Evolutionary conservation across 2,329 filamentous ascomycete genomes (phyloP).

Genomic region (Calonectria hongkongensis): DNA sequence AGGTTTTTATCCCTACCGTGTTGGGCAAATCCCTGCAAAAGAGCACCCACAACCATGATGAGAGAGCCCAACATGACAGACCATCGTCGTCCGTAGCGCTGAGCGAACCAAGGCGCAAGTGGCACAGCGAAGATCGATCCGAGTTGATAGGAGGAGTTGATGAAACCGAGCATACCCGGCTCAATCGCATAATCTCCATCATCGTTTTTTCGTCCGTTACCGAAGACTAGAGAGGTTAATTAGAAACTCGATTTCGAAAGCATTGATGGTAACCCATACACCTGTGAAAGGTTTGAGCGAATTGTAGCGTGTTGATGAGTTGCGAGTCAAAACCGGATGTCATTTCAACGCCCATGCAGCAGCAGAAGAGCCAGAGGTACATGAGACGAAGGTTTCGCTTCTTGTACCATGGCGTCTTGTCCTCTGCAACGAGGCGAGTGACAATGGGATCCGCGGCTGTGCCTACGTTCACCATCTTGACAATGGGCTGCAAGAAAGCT

Average conservation of each 20-base stretch:
- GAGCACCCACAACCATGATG: constrained; percentile 72
- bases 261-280: constrained; percentile 51
- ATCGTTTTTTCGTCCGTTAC: constrained; percentile 43
- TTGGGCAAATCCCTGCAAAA: constrained; percentile 72
- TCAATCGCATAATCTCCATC: constrained; percentile 52
- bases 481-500: not conserved
- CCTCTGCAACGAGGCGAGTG: constrained; percentile 20
- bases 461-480: constrained; percentile 20
- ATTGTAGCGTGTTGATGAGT: constrained; percentile 64
- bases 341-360: constrained; percentile 30
- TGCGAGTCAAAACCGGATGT: constrained; percentile 57
- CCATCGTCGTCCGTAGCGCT: constrained; percentile 66
- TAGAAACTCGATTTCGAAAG: accelerated
- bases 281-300: constrained; percentile 61
- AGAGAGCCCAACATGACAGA: constrained; percentile 74
- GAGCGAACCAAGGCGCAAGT: constrained; percentile 70
- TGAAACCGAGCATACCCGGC: constrained; percentile 64
- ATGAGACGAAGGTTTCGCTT: constrained; percentile 31
- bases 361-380: constrained; percentile 20
- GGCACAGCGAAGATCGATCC: constrained; percentile 73
- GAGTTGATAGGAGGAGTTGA: constrained; percentile 73
- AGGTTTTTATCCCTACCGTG: constrained; percentile 55
- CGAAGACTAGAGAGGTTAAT: constrained; percentile 43
- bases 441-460: constrained; percentile 27
- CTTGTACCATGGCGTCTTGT: constrained; percentile 28